Base-by-base conservation (phyloP, 129 eudicot genomes). In the Tagetes patula region DNA sequence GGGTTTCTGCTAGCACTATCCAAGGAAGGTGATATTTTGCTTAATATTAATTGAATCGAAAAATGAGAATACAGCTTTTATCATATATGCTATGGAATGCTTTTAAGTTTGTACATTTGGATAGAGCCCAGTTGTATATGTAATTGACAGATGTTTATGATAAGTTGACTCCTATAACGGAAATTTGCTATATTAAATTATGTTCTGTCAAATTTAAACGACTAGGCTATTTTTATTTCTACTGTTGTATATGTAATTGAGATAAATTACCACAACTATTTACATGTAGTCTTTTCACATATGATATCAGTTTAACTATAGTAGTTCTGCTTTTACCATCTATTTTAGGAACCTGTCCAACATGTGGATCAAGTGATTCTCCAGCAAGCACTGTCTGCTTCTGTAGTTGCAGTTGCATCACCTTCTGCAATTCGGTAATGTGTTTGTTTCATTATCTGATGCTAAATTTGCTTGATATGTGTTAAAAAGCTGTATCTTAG, bases 391-490 rank as follows among this genome's bases (percentile, higher is more conserved):
- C 88, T 85, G 27, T 67, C 86, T 70, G 81, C 90, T 78, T 88
- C 98, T 65, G 98, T 92, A 81, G 77, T 92, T 75, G 89, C 96
- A 50, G 91, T 89, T 31, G 98, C 96, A n/a, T 92, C 98, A 14
- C 96, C 98, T 82, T 92, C 98, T 70, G 91, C 98, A 75, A n/a
- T 89, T 55, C 87, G 98, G 98, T 92, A 85, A 49, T 59, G 42
- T 55, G 13, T 47, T 72, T n/a, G 49, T 73, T 58, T 62, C 46
- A 13, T 43, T 38, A 47, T 75, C 34, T 70, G 39, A 59, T 77
- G 53, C 60, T 37, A 11, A 7, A 9, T 66, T 67, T 6, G 67
- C 45, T 50, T 64, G 27, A 47, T 27, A 38, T 73, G 4, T 49
- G 32, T 47, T 65, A 32, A 34, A 53, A 49, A 65, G 30, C 13